Evolutionary conservation across 1,139 yeast species (phyloP).

Genomic region (Pichia sp.): DNA sequence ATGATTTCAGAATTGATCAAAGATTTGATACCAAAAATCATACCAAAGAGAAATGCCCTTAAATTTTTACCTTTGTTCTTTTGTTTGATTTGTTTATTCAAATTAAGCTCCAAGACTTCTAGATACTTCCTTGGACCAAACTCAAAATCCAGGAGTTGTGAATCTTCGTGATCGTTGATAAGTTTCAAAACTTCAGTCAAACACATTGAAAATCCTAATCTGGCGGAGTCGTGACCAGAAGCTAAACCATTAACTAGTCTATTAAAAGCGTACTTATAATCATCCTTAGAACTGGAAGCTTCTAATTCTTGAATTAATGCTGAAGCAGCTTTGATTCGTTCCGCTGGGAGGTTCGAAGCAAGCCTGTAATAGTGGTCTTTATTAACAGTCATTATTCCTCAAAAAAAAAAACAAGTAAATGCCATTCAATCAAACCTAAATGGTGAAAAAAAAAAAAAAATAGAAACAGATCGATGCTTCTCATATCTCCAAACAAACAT

Average conservation of each 20-base stretch:
- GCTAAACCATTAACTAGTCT: constrained; percentile 76
- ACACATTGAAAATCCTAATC: constrained; percentile 86
- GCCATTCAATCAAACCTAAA: too few species aligned
- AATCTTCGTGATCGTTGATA: background rate
- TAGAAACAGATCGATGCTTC: background rate
- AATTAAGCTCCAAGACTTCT: constrained; percentile 33
- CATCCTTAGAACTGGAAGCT: constrained; percentile 36
- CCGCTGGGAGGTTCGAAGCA: constrained; percentile 69
- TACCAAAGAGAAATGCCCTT: constrained; percentile 74
- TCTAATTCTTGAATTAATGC: constrained; percentile 52
- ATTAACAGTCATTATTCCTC: constrained; percentile 37
- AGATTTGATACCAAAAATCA: constrained; percentile 77
- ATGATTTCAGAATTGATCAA: constrained; percentile 43
- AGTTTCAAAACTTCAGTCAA: constrained; percentile 50
- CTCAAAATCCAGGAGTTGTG: background rate
- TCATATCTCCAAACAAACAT: background rate
- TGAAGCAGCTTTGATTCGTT: constrained; percentile 68
- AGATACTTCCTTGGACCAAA: constrained; percentile 29
- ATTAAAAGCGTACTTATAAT: constrained; percentile 76
- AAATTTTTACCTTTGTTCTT: constrained; percentile 75
- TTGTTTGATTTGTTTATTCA: constrained; percentile 32
- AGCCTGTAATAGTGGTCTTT: constrained; percentile 72
- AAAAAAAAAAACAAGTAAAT: constrained; percentile 8
- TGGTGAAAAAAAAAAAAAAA: constrained; percentile 34
- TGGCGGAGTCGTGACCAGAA: constrained; percentile 74